These are phyloP conservation scores for Russula olivacea DNA, from an alignment of 768 basidiomycete genomes.

Conservation along the genomic window DNA sequence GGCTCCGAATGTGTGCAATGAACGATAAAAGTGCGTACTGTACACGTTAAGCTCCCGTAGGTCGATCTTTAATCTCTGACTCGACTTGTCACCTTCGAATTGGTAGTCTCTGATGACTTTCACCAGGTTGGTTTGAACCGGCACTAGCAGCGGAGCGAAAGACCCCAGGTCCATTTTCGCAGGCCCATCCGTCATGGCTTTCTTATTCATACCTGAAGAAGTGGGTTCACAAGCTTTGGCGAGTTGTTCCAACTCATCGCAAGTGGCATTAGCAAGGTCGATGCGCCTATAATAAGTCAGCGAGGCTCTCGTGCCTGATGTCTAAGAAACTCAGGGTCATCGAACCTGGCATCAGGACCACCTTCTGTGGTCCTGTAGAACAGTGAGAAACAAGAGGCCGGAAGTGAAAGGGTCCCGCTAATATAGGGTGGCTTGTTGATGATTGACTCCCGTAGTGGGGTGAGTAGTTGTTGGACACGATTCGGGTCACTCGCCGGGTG, in stretches of 20 bases:
- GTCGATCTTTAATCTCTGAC: background rate
- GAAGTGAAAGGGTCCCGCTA: background rate
- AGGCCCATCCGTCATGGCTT: too few relatives aligned
- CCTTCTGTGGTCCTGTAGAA: background rate
- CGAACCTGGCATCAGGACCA: background rate
- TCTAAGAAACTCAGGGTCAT: too few relatives aligned
- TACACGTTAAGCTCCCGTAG: background rate
- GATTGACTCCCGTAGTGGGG: slow-evolving; percentile 8
- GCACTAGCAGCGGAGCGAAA: background rate
- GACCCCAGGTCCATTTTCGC: background rate
- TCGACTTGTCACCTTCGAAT: background rate
- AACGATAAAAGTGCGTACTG: background rate
- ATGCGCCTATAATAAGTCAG: too few relatives aligned
- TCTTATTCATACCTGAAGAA: too few relatives aligned
- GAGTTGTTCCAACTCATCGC: too few relatives aligned
- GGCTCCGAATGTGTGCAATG: too few relatives aligned
- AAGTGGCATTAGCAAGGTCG: too few relatives aligned
- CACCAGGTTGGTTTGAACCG: background rate
- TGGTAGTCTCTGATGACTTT: background rate
- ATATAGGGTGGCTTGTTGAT: slow-evolving; percentile 13
- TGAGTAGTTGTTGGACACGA: background rate
- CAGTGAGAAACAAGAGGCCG: background rate
- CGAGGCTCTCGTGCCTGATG: too few relatives aligned
- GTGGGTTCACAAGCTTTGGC: too few relatives aligned
- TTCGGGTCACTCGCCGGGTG: background rate